Conservation (phyloP, 345 rosid species). For the Citrus glauca region DNA sequence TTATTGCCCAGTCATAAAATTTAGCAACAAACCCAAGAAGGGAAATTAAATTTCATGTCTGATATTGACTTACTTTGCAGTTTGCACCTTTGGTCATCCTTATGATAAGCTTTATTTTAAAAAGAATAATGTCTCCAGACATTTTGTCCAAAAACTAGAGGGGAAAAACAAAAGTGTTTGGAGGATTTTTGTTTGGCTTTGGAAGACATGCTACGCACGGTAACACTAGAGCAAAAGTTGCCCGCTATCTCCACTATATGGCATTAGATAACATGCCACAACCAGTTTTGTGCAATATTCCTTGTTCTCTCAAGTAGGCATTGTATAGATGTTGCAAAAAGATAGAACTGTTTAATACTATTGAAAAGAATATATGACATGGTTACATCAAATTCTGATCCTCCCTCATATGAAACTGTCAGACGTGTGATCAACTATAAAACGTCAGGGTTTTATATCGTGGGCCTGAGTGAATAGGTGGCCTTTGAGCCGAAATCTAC, state of each 20-base stretch:
- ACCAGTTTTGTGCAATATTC: background rate
- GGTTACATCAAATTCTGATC: background rate
- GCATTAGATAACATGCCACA: background rate
- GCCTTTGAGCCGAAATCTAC: too few relatives aligned
- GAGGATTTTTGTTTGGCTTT: background rate
- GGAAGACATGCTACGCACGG: background rate
- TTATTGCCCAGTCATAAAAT: background rate
- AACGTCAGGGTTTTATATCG: too few relatives aligned
- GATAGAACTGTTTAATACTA: background rate
- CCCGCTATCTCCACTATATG: background rate
- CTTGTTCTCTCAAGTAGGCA: background rate
- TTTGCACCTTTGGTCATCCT: background rate
- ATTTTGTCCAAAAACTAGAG: background rate
- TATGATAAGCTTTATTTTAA: background rate
- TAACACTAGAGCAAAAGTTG: background rate
- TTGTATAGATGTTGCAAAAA: background rate
- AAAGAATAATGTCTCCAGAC: background rate
- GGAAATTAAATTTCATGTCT: background rate
- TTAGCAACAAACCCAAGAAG: background rate
- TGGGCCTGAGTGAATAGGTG: too few relatives aligned
- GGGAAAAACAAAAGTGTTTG: background rate
- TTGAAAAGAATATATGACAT: background rate
- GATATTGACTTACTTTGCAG: background rate
- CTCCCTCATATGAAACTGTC: too few relatives aligned
- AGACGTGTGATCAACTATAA: too few relatives aligned